Percentiles rank a stretch among this genome's conserved stretches.
Evolutionary conservation across 192 early-diverging fungal genomes (phyloP).

Genomic region (Backusella westeae): DNA sequence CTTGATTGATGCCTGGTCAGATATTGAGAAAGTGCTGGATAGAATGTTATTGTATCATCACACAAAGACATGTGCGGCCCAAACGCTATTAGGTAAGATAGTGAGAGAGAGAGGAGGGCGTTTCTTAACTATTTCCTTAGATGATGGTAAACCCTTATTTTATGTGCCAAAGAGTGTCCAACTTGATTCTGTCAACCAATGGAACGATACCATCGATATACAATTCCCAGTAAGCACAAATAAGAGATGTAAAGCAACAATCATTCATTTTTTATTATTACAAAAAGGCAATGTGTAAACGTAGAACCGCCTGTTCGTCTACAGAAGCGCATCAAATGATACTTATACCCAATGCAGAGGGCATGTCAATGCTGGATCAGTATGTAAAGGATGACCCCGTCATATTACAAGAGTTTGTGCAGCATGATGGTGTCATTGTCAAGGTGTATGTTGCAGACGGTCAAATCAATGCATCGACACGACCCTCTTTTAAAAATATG

Average conservation of each 20-base stretch:
- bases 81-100: not conserved
- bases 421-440: conserved; percentile 34
- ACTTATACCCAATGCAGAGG: conserved; percentile 12
- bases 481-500: conserved; percentile 32
- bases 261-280: not conserved
- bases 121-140: not conserved
- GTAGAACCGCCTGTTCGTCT: conserved; percentile 30
- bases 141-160: conserved; percentile 1
- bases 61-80: not conserved
- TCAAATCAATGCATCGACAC: conserved; percentile 3
- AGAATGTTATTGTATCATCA: conserved; percentile 20
- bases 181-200: conserved; percentile 3
- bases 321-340: conserved; percentile 33
- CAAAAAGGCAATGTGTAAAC: conserved; percentile 27
- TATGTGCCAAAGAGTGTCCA: not conserved
- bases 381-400: conserved; percentile 21
- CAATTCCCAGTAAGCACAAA: conserved; percentile 18
- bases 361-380: not conserved
- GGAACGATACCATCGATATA: not conserved
- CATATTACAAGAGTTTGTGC: conserved; percentile 36
- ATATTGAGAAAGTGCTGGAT: conserved; percentile 32
- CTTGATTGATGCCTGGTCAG: conserved; percentile 23
- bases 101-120: no score
- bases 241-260: no score
- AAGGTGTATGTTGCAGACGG: conserved; percentile 33